Evolutionary conservation across 148 eudicot genomes (phyloP).

Genomic region (Polygonum aviculare): DNA sequence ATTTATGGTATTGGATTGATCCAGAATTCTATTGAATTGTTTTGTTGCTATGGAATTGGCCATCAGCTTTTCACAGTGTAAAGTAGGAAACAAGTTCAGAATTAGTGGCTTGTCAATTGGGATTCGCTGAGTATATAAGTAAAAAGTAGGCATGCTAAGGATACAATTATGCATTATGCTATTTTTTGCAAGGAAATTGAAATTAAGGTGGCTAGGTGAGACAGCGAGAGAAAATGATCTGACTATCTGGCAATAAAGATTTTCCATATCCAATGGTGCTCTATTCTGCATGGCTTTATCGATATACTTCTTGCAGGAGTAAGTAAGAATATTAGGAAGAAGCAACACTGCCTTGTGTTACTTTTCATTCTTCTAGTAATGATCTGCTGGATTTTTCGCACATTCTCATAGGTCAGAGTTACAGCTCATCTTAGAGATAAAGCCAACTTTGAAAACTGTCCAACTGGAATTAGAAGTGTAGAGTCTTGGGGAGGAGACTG

Average conservation of each 20-base stretch:
- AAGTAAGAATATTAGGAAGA: neutral
- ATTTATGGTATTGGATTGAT: neutral
- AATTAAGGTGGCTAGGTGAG: neutral
- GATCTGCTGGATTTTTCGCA: neutral
- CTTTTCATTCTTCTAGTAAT: neutral
- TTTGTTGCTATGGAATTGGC: neutral
- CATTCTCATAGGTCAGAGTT: neutral
- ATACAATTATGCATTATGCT: neutral
- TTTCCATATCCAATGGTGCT: neutral
- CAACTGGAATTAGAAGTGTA: neutral
- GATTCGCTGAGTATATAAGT: too few species aligned
- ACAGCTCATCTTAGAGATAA: neutral
- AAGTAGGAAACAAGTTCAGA: neutral
- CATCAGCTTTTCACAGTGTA: neutral
- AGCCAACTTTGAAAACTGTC: neutral
- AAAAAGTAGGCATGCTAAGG: neutral
- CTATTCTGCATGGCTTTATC: neutral
- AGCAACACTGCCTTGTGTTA: neutral
- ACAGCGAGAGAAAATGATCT: neutral
- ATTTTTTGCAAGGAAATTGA: neutral
- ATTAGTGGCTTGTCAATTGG: neutral
- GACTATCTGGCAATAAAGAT: neutral
- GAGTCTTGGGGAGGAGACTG: neutral
- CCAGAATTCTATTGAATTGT: neutral
- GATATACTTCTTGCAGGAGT: neutral